A percentile compares a stretch with the other conserved stretches of the same genome.
Conservation (phyloP, 2,329 filamentous ascomycete genomes). For the Xylaria sp. region DNA sequence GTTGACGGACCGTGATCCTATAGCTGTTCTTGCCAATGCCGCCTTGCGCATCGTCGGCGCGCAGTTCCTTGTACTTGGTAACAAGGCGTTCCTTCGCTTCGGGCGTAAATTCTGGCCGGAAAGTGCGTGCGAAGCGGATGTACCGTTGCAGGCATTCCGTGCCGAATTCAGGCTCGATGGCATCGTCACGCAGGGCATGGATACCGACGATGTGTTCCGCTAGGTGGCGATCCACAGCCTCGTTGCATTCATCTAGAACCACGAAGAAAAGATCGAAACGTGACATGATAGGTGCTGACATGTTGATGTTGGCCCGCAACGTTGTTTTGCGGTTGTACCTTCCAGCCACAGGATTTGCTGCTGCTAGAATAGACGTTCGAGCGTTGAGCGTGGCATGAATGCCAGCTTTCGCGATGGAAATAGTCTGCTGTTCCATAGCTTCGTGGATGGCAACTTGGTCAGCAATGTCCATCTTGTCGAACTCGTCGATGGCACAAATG, state of each 20-base stretch:
- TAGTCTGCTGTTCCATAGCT: conserved; percentile 99
- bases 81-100: conserved; percentile 86
- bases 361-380: conserved; percentile 90
- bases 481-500: conserved; percentile 97
- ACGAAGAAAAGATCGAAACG: conserved; percentile 99
- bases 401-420: conserved; percentile 96
- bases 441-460: conserved; percentile 99
- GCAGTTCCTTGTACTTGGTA: conserved; percentile 91
- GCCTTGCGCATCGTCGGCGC: conserved; percentile 90
- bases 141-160: conserved; percentile 97
- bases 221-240: conserved; percentile 84
- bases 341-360: conserved; percentile 92
- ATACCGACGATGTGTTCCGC: conserved; percentile 94
- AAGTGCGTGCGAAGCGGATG: conserved; percentile 93
- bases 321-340: conserved; percentile 98
- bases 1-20: conserved; percentile 93
- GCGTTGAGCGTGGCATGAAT: conserved; percentile 98
- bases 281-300: conserved; percentile 98
- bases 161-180: conserved; percentile 88
- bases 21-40: conserved; percentile 95
- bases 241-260: conserved; percentile 94
- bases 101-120: conserved; percentile 87
- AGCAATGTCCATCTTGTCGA: conserved; percentile 98
- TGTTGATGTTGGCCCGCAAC: conserved; percentile 93
- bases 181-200: conserved; percentile 89